phyloP scores from a whole-genome alignment of 108 stramenopile species.

The Nitzschia palea region DNA sequence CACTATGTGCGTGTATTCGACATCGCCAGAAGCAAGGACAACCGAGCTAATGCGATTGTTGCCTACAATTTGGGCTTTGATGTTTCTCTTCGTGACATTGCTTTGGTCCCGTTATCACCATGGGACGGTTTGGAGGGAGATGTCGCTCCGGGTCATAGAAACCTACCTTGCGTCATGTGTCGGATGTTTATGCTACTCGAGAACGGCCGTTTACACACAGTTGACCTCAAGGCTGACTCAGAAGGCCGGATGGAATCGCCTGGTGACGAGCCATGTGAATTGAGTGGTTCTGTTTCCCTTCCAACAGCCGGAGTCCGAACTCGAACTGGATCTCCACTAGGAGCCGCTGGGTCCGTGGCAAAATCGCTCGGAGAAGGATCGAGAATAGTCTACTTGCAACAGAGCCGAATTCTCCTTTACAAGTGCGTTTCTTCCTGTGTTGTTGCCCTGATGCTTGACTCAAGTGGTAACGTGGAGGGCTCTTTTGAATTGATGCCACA shows the following conservation, averaged over 20 bases:
- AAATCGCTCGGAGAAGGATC: slow-evolving; percentile 69
- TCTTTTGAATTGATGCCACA: slow-evolving; percentile 73
- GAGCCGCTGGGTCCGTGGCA: slow-evolving; percentile 38
- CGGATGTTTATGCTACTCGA: slow-evolving; percentile 57
- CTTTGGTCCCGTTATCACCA: slow-evolving; percentile 11
- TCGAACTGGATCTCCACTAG: slow-evolving; percentile 32
- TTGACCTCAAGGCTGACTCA: slow-evolving; percentile 43
- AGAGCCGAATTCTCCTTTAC: slow-evolving; percentile 65
- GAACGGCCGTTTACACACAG: slow-evolving; percentile 55
- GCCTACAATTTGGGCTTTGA: slow-evolving; percentile 34
- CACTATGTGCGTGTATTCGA: slow-evolving; percentile 65
- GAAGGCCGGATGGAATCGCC: slow-evolving; percentile 41
- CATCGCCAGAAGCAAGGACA: slow-evolving; percentile 34
- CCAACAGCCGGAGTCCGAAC: slow-evolving; percentile 54
- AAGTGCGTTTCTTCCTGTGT: slow-evolving; percentile 61
- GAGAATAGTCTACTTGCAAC: slow-evolving; percentile 45
- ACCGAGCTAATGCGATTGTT: slow-evolving; percentile 15
- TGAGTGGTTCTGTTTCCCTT: slow-evolving; percentile 39
- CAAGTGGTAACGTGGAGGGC: slow-evolving; percentile 47
- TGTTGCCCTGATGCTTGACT: slow-evolving; percentile 62
- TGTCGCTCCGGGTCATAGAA: not conserved
- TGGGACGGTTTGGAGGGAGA: not conserved
- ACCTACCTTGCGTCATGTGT: not conserved
- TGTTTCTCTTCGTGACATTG: slow-evolving; percentile 26
- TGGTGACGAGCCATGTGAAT: slow-evolving; percentile 18